phyloP scores from a whole-genome alignment of 768 basidiomycete species.

The Macrolepiota fuliginosa region DNA sequence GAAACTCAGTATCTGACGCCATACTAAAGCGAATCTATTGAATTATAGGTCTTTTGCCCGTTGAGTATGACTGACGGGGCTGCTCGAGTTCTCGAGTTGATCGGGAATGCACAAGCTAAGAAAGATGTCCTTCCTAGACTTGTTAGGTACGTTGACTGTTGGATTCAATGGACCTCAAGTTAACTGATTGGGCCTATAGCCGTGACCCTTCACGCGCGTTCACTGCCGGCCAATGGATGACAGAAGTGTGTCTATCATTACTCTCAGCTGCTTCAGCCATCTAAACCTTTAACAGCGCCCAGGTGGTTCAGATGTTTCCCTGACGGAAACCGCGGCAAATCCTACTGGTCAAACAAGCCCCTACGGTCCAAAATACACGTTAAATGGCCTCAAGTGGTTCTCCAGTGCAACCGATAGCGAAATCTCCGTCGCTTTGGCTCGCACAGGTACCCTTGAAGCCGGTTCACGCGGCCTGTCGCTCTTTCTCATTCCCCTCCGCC shows the following conservation, averaged over 20 bases:
- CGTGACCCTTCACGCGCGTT: slow-evolving; percentile 61
- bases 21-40: neutral
- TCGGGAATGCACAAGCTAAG: slow-evolving; percentile 60
- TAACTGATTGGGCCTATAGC: slow-evolving; percentile 28
- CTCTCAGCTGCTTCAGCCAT: slow-evolving; percentile 30
- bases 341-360: slow-evolving; percentile 28
- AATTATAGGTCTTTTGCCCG: slow-evolving; percentile 61
- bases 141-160: slow-evolving; percentile 42
- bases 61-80: slow-evolving; percentile 79
- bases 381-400: slow-evolving; percentile 83
- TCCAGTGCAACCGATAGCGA: slow-evolving; percentile 80
- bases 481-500: slow-evolving; percentile 67
- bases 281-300: slow-evolving; percentile 45
- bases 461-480: slow-evolving; percentile 72
- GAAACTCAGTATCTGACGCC: neutral
- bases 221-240: slow-evolving; percentile 85
- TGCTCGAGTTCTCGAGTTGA: slow-evolving; percentile 68
- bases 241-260: slow-evolving; percentile 44
- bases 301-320: slow-evolving; percentile 74
- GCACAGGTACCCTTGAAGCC: slow-evolving; percentile 52
- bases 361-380: slow-evolving; percentile 50
- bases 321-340: slow-evolving; percentile 64
- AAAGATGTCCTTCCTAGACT: slow-evolving; percentile 55
- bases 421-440: slow-evolving; percentile 68
- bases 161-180: neutral